Evolutionary conservation across 352 stramenopile genomes (phyloP).

Genomic region (Globisporangium alternatum): DNA sequence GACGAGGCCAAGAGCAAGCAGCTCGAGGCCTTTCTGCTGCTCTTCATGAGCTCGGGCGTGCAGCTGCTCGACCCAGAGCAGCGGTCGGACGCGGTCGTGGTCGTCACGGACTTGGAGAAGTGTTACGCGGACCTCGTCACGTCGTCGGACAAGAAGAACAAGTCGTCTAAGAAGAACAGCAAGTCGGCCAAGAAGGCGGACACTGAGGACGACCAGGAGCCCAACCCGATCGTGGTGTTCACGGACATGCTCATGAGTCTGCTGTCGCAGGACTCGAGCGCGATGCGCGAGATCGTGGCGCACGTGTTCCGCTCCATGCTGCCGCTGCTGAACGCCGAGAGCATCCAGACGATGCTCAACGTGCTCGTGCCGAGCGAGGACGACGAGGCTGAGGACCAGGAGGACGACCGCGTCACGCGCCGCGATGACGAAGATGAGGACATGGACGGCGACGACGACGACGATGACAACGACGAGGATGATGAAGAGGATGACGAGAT

Average conservation of each 20-base stretch:
- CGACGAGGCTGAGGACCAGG: constrained; percentile 28
- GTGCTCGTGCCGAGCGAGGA: constrained; percentile 49
- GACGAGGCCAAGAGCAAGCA: constrained; percentile 29
- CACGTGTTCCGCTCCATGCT: constrained; percentile 78
- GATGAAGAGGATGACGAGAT: constrained; percentile 61
- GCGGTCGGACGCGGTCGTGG: constrained; percentile 51
- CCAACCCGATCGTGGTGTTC: constrained; percentile 71
- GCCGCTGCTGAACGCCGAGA: constrained; percentile 53
- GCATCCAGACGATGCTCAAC: constrained; percentile 69
- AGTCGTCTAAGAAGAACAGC: constrained; percentile 21
- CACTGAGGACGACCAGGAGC: constrained; percentile 14
- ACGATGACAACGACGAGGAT: constrained; percentile 31
- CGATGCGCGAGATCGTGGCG: constrained; percentile 80
- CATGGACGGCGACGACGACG: constrained; percentile 38
- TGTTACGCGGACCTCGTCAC: constrained; percentile 61
- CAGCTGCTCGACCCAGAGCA: constrained; percentile 70
- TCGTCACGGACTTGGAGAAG: constrained; percentile 63
- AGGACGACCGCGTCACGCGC: constrained; percentile 25
- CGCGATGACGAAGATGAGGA: constrained; percentile 29
- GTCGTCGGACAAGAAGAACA: constrained; percentile 36
- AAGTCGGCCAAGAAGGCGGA: constrained; percentile 19
- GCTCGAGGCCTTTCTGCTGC: constrained; percentile 63
- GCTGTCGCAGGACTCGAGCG: constrained; percentile 78
- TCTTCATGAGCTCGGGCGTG: constrained; percentile 74
- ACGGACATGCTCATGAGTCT: constrained; percentile 82